Conservation (phyloP, 306 rosid genomes). For the Medicago lupulina region DNA sequence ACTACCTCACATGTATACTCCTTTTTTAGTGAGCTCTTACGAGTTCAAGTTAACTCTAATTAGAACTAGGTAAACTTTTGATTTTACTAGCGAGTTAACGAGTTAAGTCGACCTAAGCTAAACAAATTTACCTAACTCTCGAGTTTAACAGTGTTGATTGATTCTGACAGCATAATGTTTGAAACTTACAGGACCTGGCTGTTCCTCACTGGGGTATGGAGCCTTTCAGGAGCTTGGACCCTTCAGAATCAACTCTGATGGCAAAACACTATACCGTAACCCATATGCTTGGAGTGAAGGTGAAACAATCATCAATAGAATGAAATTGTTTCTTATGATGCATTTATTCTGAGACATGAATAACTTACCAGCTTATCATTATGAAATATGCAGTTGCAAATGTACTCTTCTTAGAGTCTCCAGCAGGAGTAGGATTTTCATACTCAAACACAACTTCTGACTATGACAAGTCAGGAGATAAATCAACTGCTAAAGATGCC, state of each 20-base stretch:
- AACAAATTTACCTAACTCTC: not conserved
- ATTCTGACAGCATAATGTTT: constrained; percentile 7
- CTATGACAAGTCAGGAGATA: constrained; percentile 49
- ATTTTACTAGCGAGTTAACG: not conserved
- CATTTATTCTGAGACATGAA: not conserved
- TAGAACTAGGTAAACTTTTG: not conserved
- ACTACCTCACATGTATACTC: not conserved
- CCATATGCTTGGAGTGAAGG: constrained; percentile 56
- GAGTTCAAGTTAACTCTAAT: not conserved
- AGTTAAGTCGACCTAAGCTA: not conserved
- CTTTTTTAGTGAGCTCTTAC: not conserved
- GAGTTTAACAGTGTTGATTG: not conserved
- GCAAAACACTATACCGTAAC: constrained; percentile 55
- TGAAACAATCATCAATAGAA: not conserved
- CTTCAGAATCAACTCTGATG: constrained; percentile 55
- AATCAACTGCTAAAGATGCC: constrained; percentile 51
- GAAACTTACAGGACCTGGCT: constrained; percentile 47
- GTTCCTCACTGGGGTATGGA: constrained; percentile 63
- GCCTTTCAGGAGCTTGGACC: constrained; percentile 72
- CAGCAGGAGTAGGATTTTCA: constrained; percentile 72
- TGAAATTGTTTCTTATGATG: not conserved
- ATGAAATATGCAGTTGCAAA: constrained; percentile 57
- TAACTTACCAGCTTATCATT: not conserved
- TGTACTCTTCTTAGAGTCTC: constrained; percentile 65
- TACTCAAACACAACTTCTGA: constrained; percentile 57